Percentiles rank a stretch among this genome's conserved stretches.
These are phyloP conservation scores for Pseudozyma flocculosa DNA, from an alignment of 1,284 basidiomycete genomes.

Conservation along the genomic window DNA sequence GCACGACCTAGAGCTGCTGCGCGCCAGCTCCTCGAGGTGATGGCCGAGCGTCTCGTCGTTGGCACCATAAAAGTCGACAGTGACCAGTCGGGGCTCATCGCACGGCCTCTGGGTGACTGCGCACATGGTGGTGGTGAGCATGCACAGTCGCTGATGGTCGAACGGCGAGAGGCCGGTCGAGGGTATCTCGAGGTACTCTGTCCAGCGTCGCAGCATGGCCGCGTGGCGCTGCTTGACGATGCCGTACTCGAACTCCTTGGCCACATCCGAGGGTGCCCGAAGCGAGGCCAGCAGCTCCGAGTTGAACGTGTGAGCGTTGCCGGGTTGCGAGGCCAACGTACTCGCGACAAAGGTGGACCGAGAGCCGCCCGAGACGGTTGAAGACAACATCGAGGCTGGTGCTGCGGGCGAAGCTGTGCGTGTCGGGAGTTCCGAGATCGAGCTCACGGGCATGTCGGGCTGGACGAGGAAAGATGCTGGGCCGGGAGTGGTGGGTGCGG, in stretches of 20 bases:
- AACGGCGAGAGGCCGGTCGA: conserved; percentile 74
- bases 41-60: conserved; percentile 90
- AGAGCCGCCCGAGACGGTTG: neutral
- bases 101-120: conserved; percentile 63
- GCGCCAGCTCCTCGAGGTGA: conserved; percentile 78
- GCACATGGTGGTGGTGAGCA: conserved; percentile 74
- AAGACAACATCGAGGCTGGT: conserved; percentile 12
- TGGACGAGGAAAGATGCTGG: conserved; percentile 5
- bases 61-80: conserved; percentile 86
- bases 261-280: conserved; percentile 20
- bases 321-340: too few relatives aligned
- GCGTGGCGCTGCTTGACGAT: conserved; percentile 33
- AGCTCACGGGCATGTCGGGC: neutral
- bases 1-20: conserved; percentile 71
- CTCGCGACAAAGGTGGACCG: neutral
- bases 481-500: conserved; percentile 8
- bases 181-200: conserved; percentile 29
- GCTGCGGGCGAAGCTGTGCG: conserved; percentile 22
- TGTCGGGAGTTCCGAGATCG: conserved; percentile 24
- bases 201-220: conserved; percentile 28
- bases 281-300: neutral
- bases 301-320: too few relatives aligned
- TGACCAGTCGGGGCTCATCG: conserved; percentile 63
- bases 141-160: conserved; percentile 83
- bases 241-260: conserved; percentile 29